These are phyloP conservation scores for Heteromeles arbutifolia DNA, from an alignment of 306 rosid species.

Conservation along the genomic window DNA sequence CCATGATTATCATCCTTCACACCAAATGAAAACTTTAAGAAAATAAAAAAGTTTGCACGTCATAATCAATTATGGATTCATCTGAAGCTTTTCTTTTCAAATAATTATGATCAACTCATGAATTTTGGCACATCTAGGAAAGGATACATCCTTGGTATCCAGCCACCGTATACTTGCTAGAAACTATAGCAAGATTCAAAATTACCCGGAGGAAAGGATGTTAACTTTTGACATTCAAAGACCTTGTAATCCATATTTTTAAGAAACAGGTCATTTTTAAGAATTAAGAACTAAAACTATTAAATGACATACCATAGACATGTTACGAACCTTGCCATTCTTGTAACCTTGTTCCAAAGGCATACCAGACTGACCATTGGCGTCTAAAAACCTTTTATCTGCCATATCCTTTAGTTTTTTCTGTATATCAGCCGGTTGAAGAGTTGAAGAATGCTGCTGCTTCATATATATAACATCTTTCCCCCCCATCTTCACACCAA, in stretches of 20 bases:
- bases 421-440: conserved; percentile 89
- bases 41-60: neutral
- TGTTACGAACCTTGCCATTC: conserved; percentile 53
- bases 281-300: neutral
- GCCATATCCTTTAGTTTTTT: conserved; percentile 85
- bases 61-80: neutral
- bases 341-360: conserved; percentile 62
- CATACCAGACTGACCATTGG: conserved; percentile 43
- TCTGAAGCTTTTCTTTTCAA: neutral
- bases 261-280: neutral
- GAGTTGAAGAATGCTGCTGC: conserved; percentile 87
- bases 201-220: neutral
- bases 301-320: neutral
- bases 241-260: no score
- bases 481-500: conserved; percentile 96
- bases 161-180: neutral
- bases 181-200: neutral
- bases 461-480: conserved; percentile 92
- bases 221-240: neutral
- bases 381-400: conserved; percentile 71
- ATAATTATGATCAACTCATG: neutral
- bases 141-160: neutral
- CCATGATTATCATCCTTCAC: neutral
- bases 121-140: neutral
- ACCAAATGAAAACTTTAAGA: neutral